Base-by-base conservation (phyloP, 306 rosid species). In the Ceratonia siliqua region DNA sequence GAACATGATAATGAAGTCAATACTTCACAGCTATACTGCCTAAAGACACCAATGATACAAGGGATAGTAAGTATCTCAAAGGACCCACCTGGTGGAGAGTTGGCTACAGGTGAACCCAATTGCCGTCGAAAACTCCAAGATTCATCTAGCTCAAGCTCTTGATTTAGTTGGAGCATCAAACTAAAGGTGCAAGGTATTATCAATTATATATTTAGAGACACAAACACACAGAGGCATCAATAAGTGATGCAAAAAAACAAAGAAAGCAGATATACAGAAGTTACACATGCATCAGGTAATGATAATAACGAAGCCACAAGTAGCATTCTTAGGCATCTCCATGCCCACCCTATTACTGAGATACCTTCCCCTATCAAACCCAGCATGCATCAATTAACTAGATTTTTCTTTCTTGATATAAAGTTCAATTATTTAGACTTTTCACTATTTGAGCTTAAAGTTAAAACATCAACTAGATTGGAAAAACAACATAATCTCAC, bases 101-200 rank as follows among this genome's bases (percentile, higher is more conserved):
- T 85, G 72, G 90, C 25, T 6, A 83, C 22, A 36, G 92, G 92
- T 45, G 90, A 88, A 69, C 86, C 88, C 63, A 85, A 81, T 82
- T 81, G 92, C 59, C 75, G 86, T 30, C 82, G 80, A 73, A 88
- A 83, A 83, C 82, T 81, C 30, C 85, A 70, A 65, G 82, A 68
- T 5, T 85, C 89, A 62, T 87, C 92, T 81, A 78, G 92, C 28
- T 87, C 92, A 65, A 81, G 86, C 81, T 88, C 92, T 81, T 85
- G 92, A 83, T 64, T 88, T 46, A 88, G 65, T 81, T 88, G 92
- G 70, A 85, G 87, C 86, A 88, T 81, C 73, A 88, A 83, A 67
- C 92, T 85, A 59, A 32, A 39, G 30, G 50, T 21, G 57, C 24
- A 36, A 36, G 38, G 13, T 33, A 35, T 5, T 21, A 70, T 35